Base-by-base conservation (phyloP, 2,329 filamentous ascomycete species). In the Fusarium sp. region DNA sequence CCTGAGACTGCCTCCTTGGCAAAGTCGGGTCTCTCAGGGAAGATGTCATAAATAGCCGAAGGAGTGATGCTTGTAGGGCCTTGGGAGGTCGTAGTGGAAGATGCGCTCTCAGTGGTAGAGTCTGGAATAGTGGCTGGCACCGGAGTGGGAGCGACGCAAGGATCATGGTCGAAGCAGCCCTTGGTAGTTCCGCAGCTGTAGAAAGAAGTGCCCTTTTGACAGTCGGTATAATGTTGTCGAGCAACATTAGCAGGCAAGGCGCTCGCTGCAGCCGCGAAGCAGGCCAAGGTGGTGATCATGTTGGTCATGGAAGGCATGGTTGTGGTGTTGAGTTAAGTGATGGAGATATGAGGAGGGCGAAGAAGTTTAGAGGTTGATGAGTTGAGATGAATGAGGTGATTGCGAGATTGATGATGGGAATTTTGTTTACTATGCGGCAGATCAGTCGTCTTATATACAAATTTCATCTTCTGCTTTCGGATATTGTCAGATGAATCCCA, bases 11-110 rank as follows among this genome's bases (percentile, higher is more conserved):
- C 12, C 8, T 51, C 42, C 42, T 65, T 64, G 47, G 43, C 31
- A 38, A 64, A 26, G 15, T 58, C 54, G 9, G 65, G 53, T 12
- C 53, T 12, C 24, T 64, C 54, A 8, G 65, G 66, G 46, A 52
- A 68, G 31, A 69, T 62, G 34, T 61, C 53, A 39, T 62, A 54
- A 36, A 45, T 46, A 28, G 50, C 50, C 3, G 32, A 19, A 6
- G 52, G 61, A 31, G 35, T 44, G 9, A 15, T 34, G 6, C 29
- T 51, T 13, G 7, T 40, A 34, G n/a, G 35, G 26, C 1, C 2
- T 15, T 39, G 10, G 7, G 31, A 10, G 31, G 58, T 15, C 5
- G 43, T 6, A 5, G 5, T 10, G 13, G 45, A 25, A 13, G 29
- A 7, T 1, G 35, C 6, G 11, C 28, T 19, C 7, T 54, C 12